Base-by-base conservation (phyloP, 257 asterid genomes). In the Salvia rosmarinus region DNA sequence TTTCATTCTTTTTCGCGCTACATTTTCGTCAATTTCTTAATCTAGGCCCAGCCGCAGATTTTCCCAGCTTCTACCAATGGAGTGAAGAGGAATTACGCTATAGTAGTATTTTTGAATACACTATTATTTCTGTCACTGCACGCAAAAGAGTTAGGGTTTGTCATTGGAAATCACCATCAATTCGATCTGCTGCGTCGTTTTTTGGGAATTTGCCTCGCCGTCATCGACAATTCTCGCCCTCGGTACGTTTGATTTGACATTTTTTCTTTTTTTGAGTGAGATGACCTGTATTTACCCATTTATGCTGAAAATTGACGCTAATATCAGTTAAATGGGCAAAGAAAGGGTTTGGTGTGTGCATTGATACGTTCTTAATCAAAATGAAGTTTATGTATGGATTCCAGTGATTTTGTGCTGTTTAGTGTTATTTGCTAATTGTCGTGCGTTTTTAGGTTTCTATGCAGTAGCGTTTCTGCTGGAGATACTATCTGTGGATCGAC, bases 161-260 rank as follows among this genome's bases (percentile, higher is more conserved):
- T 63, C 16, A 57, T 21, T 70, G 14, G 68, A 6, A 68, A 70
- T 65, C 76, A 49, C 74, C 68, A 37, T 32, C 35, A 37, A 64
- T 49, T 70, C 78, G 79, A 80, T 80, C 83, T 80, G 58, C 84
- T 59, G 65, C 72, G 44, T 34, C 76, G 64, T 61, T 67, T 61
- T 67, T 67, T 66, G 69, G 39, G 60, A 23, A 77, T 75, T 71
- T 20, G 20, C 39, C 28, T 20, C 46, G 72, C 70, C 39, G 10
- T 75, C 64, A 66, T 78, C 52, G 49, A 70, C 57, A 46, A 40
- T 54, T 64, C 39, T 64, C 25, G 28, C 42, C 23, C 13, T 47
- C 51, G 77, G 76, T 75, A 75, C 64, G 81, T 72, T 64, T 61
- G 21, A 75, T 79, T 63, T 61, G 37, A 8, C 20, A 17, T 19